These are phyloP conservation scores for Eruca vesicaria DNA, from an alignment of 441 rosid species.

Conservation along the genomic window DNA sequence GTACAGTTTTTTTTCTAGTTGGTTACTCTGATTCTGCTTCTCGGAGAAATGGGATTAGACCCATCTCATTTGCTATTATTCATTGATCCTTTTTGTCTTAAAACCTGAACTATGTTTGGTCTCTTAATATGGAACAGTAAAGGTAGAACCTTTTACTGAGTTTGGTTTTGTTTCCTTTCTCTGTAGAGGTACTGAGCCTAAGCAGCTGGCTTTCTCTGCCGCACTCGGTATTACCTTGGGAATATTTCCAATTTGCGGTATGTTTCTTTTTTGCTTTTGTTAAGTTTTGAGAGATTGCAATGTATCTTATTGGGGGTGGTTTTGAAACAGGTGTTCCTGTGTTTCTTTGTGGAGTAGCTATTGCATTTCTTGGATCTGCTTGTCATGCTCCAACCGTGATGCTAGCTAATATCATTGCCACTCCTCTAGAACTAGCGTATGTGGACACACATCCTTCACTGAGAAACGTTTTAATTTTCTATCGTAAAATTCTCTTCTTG, in stretches of 20 bases:
- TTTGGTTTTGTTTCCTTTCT: not conserved
- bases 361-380: conserved; percentile 65
- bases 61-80: conserved; percentile 1
- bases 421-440: conserved; percentile 78
- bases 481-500: not conserved
- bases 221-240: conserved; percentile 87
- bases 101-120: not conserved
- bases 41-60: not conserved
- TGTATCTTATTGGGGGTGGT: not conserved
- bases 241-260: conserved; percentile 79
- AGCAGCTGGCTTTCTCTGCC: conserved; percentile 81
- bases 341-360: conserved; percentile 82
- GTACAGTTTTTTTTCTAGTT: too few relatives aligned
- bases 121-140: conserved; percentile 3
- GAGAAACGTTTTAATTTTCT: too few relatives aligned
- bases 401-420: conserved; percentile 86
- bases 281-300: conserved; percentile 13
- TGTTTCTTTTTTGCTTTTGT: not conserved
- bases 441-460: too few relatives aligned
- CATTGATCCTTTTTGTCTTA: not conserved
- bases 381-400: conserved; percentile 88
- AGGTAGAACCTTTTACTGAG: not conserved
- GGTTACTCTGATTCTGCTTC: not conserved
- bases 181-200: conserved; percentile 82
- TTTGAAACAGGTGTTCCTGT: conserved; percentile 70